phyloP scores from a whole-genome alignment of 441 rosid genomes.

The Erysimum cheiri region DNA sequence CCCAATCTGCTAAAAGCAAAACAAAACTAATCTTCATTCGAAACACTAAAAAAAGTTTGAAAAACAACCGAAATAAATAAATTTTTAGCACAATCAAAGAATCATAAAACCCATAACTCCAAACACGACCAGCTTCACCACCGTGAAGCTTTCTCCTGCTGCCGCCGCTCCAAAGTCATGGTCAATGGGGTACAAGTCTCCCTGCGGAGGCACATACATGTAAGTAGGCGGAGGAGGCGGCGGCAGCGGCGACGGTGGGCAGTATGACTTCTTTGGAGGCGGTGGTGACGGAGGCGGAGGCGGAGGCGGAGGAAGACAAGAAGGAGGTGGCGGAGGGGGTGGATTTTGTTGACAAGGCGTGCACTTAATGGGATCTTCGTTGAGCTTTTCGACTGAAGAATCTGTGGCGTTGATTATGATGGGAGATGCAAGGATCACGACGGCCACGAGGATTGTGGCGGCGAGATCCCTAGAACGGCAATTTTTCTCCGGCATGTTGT shows the following conservation, averaged over 20 bases:
- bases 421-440: slow-evolving; percentile 37
- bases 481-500: slow-evolving; percentile 25
- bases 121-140: not conserved
- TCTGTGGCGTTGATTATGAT: slow-evolving; percentile 39
- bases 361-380: slow-evolving; percentile 49
- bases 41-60: not conserved
- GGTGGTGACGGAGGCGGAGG: slow-evolving; percentile 40
- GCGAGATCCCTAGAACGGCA: slow-evolving; percentile 8
- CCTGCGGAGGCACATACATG: slow-evolving; percentile 65
- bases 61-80: not conserved
- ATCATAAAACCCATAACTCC: slow-evolving; percentile 24
- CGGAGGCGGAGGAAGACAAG: slow-evolving; percentile 34
- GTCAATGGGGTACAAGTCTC: slow-evolving; percentile 71
- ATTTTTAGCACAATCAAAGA: not conserved
- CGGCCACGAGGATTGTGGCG: slow-evolving; percentile 31
- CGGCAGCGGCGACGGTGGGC: not conserved
- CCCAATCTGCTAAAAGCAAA: not conserved
- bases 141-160: slow-evolving; percentile 8
- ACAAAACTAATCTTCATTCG: not conserved
- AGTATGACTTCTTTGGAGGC: slow-evolving; percentile 29
- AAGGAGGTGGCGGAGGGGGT: slow-evolving; percentile 40
- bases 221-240: slow-evolving; percentile 51
- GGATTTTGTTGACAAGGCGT: slow-evolving; percentile 52
- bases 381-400: slow-evolving; percentile 45
- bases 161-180: slow-evolving; percentile 41